Base-by-base conservation (phyloP, 495 filamentous ascomycete species). In the Lepidopterella palustris region DNA sequence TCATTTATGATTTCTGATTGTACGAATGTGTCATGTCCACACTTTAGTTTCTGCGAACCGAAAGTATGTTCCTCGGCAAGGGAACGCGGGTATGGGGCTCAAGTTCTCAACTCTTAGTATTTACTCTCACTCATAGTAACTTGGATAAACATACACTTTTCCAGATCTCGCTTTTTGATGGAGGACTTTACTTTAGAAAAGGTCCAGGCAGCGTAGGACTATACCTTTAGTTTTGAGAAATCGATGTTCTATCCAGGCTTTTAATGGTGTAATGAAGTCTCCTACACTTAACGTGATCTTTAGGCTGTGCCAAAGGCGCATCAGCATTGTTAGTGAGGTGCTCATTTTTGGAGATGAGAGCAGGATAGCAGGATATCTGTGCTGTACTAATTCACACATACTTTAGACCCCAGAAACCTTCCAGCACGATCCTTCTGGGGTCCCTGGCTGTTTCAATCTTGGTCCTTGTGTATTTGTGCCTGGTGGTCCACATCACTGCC, bases 271-370 rank as follows among this genome's bases (percentile, higher is more conserved):
- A 24, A 49, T 3, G 45, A 49, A 24, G 45, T 49, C 45, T 42
- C 39, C 2, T 42, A 49, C 15, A 49, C 13, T 18, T 24, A 18
- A 24, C 3, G 13, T 24, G 21, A 20, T 20, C 45, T 49, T 24
- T 49, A 18, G 45, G 45, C n/a, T 20, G n/a, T 49, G 45, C 45
- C 45, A 49, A 49, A 23, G 45, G 45, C 45, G 45, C 45, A 49
- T 20, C 45, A 20, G 8, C 39, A 42, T 24, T 49, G 9, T 23
- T 24, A 49, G 9, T 42, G 39, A 42, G 39, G 39, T 42, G 39
- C 39, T 49, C 45, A 23, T 4, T 10, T 49, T 49, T 18, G 11
- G 3, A 23, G 15, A 20, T 35, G 31, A 35, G 6, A 35, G 13
- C 3, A 49, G n/a, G 39, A 42, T 3, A 6, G 39, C 39, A 42